Evolutionary conservation across 75 land plant genomes (phyloP).

Genomic region (Cupressus sempervirens): DNA sequence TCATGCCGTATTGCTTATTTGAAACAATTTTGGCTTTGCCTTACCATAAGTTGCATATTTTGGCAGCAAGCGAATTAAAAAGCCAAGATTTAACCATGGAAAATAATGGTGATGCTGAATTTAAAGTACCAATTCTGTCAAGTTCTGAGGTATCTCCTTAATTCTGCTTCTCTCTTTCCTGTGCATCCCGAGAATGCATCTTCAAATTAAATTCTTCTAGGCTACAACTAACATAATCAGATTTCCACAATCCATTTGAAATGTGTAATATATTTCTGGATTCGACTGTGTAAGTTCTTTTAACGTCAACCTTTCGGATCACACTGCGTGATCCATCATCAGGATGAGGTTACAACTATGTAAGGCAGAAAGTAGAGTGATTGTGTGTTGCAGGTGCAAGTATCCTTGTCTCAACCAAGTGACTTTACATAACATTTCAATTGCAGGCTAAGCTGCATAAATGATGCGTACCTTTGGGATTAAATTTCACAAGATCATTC

Average conservation of each 20-base stretch:
- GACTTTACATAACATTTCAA: neutral
- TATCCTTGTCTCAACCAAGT: neutral
- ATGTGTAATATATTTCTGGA: too few relatives aligned
- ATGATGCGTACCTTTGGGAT: neutral
- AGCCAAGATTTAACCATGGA: conserved; percentile 2
- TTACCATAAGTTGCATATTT: neutral
- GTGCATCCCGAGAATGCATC: neutral
- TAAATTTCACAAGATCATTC: neutral
- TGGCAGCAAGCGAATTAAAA: neutral
- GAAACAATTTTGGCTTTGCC: neutral
- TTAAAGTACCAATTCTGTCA: neutral
- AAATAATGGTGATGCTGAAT: neutral
- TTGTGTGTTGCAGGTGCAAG: neutral
- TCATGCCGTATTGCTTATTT: neutral
- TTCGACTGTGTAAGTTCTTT: too few relatives aligned
- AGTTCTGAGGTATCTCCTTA: neutral
- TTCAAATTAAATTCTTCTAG: neutral
- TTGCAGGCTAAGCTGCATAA: neutral
- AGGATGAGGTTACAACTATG: neutral
- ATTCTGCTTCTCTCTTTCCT: neutral
- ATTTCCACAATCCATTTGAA: too few relatives aligned
- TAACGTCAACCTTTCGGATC: too few relatives aligned
- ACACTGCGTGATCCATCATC: too few relatives aligned
- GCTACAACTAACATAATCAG: neutral
- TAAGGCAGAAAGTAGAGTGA: neutral